A percentile compares a stretch with the other conserved stretches of the same genome.
Evolutionary conservation across 768 basidiomycete species (phyloP).

Genomic region (Hygrophorus russula): DNA sequence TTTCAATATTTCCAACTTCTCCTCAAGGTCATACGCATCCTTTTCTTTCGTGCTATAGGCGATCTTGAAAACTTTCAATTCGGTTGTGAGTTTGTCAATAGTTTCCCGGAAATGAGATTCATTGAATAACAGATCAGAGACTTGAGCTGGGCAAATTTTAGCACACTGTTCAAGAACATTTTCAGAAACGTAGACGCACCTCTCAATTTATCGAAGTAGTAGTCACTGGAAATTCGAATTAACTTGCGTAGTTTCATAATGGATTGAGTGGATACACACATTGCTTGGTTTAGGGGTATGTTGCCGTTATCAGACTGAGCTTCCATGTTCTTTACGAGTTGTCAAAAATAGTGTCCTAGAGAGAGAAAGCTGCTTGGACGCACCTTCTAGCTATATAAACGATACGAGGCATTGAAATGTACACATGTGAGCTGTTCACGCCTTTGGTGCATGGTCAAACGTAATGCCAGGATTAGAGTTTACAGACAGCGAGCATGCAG

Average conservation of each 20-base stretch:
- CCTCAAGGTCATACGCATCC: slow-evolving; percentile 15
- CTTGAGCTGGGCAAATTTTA: slow-evolving; percentile 21
- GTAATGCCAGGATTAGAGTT: too few species aligned
- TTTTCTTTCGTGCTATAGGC: slow-evolving; percentile 27
- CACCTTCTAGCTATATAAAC: background rate
- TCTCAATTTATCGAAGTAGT: slow-evolving; percentile 3
- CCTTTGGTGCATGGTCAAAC: too few species aligned
- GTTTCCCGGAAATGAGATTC: slow-evolving; percentile 19
- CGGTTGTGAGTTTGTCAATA: slow-evolving; percentile 25
- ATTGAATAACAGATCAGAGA: slow-evolving; percentile 22
- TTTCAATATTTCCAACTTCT: slow-evolving; percentile 21
- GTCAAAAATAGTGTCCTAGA: too few species aligned
- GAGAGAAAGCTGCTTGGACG: too few species aligned
- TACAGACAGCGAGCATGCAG: too few species aligned
- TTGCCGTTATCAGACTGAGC: background rate
- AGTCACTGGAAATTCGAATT: background rate
- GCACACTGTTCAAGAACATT: background rate
- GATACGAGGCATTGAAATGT: background rate
- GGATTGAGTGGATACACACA: background rate
- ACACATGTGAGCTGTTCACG: too few species aligned
- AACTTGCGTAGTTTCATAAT: too few species aligned
- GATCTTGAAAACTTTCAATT: slow-evolving; percentile 31
- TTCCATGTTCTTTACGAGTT: slow-evolving; percentile 3
- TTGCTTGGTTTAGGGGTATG: slow-evolving; percentile 1
- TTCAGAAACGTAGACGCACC: slow-evolving; percentile 1